Conservation (phyloP, 2,329 filamentous ascomycete species). For the Alternaria alternata region DNA sequence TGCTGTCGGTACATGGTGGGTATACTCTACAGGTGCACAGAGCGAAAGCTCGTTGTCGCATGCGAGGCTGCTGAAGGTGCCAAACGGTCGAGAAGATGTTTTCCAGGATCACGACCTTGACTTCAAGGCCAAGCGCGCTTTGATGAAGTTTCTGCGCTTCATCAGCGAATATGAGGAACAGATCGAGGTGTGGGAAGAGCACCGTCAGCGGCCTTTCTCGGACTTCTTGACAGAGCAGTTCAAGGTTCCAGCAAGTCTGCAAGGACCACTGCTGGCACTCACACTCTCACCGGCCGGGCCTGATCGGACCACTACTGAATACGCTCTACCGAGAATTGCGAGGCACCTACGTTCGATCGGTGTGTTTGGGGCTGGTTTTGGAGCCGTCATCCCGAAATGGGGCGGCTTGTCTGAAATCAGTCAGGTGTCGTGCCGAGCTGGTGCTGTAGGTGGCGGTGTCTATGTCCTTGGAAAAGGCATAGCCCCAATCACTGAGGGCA, state of each 20-base stretch:
- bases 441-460: constrained; percentile 87
- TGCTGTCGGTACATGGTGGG: constrained; percentile 91
- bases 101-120: constrained; percentile 81
- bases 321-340: constrained; percentile 76
- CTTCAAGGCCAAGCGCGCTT: constrained; percentile 78
- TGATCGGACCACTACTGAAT: constrained; percentile 66
- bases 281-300: constrained; percentile 72
- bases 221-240: constrained; percentile 65
- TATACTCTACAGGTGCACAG: constrained; percentile 60
- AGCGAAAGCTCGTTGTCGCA: constrained; percentile 1
- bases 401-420: constrained; percentile 87
- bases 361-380: constrained; percentile 86
- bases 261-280: constrained; percentile 72
- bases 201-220: constrained; percentile 64
- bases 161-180: constrained; percentile 75
- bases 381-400: constrained; percentile 91
- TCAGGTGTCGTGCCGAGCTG: constrained; percentile 89
- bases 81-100: constrained; percentile 89
- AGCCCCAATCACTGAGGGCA: constrained; percentile 21
- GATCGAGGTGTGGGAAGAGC: constrained; percentile 65
- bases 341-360: constrained; percentile 87
- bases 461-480: constrained; percentile 85
- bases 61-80: constrained; percentile 71
- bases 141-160: constrained; percentile 96
- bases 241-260: constrained; percentile 68